phyloP scores from a whole-genome alignment of 2,329 filamentous ascomycete species.

The Penicillium griseofulvum region DNA sequence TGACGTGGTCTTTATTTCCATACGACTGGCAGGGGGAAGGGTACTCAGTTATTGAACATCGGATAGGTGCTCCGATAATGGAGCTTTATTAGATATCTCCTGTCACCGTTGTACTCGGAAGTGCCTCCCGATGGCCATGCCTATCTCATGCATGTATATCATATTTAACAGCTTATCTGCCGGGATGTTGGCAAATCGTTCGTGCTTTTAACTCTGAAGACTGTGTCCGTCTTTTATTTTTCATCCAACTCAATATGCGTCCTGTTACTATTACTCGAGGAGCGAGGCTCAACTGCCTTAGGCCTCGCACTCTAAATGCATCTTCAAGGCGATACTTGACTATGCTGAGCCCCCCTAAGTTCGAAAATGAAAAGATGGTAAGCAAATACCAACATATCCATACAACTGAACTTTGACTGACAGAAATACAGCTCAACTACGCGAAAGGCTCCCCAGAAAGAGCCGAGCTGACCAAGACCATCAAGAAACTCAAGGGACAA shows the following conservation, averaged over 20 bases:
- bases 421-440: constrained; percentile 11
- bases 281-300: constrained; percentile 5
- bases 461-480: constrained; percentile 15
- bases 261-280: constrained; percentile 8
- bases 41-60: constrained; percentile 1
- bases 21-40: no score
- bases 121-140: constrained; percentile 2
- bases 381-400: not conserved
- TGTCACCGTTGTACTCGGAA: constrained; percentile 1
- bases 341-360: constrained; percentile 24
- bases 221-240: not conserved
- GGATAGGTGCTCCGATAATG: constrained; percentile 14
- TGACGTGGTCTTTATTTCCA: no score
- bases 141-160: not conserved
- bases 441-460: constrained; percentile 19
- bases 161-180: constrained; percentile 2
- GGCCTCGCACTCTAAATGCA: not conserved
- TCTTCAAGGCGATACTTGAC: constrained; percentile 12
- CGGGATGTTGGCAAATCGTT: not conserved
- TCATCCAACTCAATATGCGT: constrained; percentile 7
- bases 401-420: not conserved
- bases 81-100: constrained; percentile 1
- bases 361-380: constrained; percentile 28
- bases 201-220: not conserved
- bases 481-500: constrained; percentile 16